Conservation (phyloP, 1,139 yeast species). For the Schwanniomyces etchellsii region DNA sequence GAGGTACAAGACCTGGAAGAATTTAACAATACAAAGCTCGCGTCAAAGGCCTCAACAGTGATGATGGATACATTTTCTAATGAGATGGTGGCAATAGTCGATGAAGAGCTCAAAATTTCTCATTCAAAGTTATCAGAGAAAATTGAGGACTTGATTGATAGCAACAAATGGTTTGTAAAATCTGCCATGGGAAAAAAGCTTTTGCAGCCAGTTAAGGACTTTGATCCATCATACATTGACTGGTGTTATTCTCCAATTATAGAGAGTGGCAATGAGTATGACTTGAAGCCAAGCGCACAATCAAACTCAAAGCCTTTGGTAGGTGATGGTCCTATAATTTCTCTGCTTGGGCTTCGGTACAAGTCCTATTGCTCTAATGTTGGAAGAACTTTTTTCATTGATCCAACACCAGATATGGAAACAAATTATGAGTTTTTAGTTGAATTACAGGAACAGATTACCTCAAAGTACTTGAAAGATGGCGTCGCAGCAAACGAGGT, state of each 20-base stretch:
- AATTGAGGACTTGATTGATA: constrained; percentile 79
- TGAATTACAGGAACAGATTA: constrained; percentile 59
- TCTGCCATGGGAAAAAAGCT: constrained; percentile 54
- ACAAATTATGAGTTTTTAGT: constrained; percentile 72
- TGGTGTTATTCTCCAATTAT: constrained; percentile 95
- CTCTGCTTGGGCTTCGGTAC: constrained; percentile 84
- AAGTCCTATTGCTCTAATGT: constrained; percentile 86
- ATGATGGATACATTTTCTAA: constrained; percentile 83
- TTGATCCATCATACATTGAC: constrained; percentile 74
- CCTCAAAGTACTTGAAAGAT: constrained; percentile 49
- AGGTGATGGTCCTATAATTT: constrained; percentile 76
- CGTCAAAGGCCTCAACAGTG: constrained; percentile 73
- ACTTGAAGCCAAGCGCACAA: constrained; percentile 79
- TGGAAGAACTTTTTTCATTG: constrained; percentile 84
- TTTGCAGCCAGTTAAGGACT: constrained; percentile 40
- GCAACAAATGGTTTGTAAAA: constrained; percentile 62
- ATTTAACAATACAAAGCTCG: constrained; percentile 56
- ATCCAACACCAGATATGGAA: constrained; percentile 79
- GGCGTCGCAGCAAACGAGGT: constrained; percentile 66
- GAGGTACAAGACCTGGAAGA: constrained; percentile 82
- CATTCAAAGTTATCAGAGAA: constrained; percentile 71
- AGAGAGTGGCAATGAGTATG: constrained; percentile 85
- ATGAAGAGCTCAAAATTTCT: constrained; percentile 74
- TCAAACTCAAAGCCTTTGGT: constrained; percentile 61
- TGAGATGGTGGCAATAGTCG: constrained; percentile 83